Base-by-base conservation (phyloP, 2,329 filamentous ascomycete species). In the Neocucurbitaria cava region DNA sequence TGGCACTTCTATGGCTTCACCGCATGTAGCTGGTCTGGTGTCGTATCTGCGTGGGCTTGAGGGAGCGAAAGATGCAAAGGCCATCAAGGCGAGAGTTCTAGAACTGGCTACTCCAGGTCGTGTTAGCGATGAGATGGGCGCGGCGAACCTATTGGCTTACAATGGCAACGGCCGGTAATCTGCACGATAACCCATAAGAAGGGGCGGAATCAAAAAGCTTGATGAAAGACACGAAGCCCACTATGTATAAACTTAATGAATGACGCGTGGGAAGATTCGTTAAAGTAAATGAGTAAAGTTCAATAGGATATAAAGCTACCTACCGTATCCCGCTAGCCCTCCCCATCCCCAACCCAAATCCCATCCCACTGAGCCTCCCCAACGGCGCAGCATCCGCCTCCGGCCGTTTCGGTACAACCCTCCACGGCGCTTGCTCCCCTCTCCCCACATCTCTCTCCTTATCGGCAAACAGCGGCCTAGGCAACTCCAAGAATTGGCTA, bases 21-120 rank as follows among this genome's bases (percentile, higher is more conserved):
- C 88, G 1, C 87, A 90, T 70, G 81, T 90, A 49, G 83, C 85
- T 43, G 89, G 89, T 43, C 78, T 91, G 3, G 86, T 85, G 13
- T 87, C 87, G 24, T 91, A 90, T 74, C 76, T 91, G 28, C 86
- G 90, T 77, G 74, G 75, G n/a, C 72, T 83, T 11, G 77, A 82
- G 52, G 73, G 73, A 1, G 28, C 52, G 13, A 59, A 49, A 13
- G 62, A 50, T n/a, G 68, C 68, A 0, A 53, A 52, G 10, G 50
- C 23, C 13, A 44, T 68, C 21, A 69, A 61, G 58, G 63, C 59
- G 1, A 56, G 62, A 23, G 56, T 73, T 5, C 39, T 66, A 9
- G 58, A 45, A 1, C 36, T 72, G 40, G 68, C 61, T 4, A 69
- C 63, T 1, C 58, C 54, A 2, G 52, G 46, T 4, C 46, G 61